Evolutionary conservation across 805 yeast species (phyloP), one percentile per base, ranked within the genome.

Genomic region (Naumovozyma baii): DNA sequence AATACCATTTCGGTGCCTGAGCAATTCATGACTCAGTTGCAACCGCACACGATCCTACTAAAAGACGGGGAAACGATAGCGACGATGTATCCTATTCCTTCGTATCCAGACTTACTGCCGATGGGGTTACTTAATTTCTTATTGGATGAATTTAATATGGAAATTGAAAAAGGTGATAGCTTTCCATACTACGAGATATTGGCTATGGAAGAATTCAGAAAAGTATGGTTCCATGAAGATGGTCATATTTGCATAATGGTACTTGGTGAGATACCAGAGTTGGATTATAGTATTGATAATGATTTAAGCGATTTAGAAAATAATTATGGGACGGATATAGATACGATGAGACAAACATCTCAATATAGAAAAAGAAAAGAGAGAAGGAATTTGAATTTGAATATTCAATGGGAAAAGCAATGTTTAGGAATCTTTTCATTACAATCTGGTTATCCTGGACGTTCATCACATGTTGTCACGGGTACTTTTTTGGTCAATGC

Each of bases 1-100:
- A n/a, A 9, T 29, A 9, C 31, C 31, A 29, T 12, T 9, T n/a
- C 15, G 5, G 15, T 29, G 15, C 31, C 31, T 5, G 31, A 29
- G 7, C 13, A 29, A n/a, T 29, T 12, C 9, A 19, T 34, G 9
- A 51, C 63, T 3, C 59, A 54, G n/a, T 39, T 59, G 35, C 60
- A 74, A 46, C 76, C 92, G 5, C 78, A 80, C 50, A 84, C 94
- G 1, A 84, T 86, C 2, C 63, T 86, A 10, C 67, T 87, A 19
- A 81, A 83, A 54, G 96, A 88, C 59, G 86, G 90, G 14, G 92
- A 84, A 48, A 87, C 96, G 1, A 77, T 88, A 0, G 96, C 96
- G 1, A 88, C 96, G 3, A 80, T 92, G 43, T 86, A 85, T 55
- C 97, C 98, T 3, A 74, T 90, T 12, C 72, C 76, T 20, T 69